Conservation (phyloP, 1,284 basidiomycete genomes). For the Moesziomyces sp. region DNA sequence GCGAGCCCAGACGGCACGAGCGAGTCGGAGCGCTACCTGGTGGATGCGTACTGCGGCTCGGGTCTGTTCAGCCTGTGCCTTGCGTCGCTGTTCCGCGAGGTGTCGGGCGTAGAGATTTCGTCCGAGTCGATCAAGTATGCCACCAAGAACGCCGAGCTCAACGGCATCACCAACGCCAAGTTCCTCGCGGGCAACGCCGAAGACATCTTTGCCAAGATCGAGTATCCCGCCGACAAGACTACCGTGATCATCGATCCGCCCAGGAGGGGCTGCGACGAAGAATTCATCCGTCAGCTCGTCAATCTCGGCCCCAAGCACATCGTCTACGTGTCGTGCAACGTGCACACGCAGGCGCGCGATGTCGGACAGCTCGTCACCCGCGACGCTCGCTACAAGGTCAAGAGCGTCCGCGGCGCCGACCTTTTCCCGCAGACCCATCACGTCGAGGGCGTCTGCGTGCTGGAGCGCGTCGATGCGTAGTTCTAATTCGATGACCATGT, state of each 20-base stretch:
- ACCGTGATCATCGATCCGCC: constrained; percentile 70
- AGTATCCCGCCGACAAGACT: constrained; percentile 77
- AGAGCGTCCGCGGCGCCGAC: constrained; percentile 63
- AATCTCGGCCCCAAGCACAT: constrained; percentile 58
- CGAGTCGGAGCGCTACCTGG: constrained; percentile 42
- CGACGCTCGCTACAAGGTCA: constrained; percentile 57
- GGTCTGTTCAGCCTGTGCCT: constrained; percentile 93
- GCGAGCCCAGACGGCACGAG: not conserved
- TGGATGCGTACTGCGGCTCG: constrained; percentile 71
- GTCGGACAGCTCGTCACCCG: constrained; percentile 58
- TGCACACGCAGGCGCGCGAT: constrained; percentile 71
- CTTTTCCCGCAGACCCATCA: constrained; percentile 67
- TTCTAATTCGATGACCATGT: no score
- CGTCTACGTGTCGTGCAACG: constrained; percentile 78
- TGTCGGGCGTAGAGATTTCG: constrained; percentile 88
- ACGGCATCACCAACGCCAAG: constrained; percentile 70
- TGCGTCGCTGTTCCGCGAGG: constrained; percentile 78
- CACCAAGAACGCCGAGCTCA: constrained; percentile 81
- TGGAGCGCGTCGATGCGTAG: constrained; percentile 34
- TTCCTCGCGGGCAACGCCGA: constrained; percentile 73
- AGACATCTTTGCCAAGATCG: constrained; percentile 71
- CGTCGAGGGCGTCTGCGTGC: constrained; percentile 65
- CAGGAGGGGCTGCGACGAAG: constrained; percentile 55
- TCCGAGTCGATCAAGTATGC: constrained; percentile 82
- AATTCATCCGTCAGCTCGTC: constrained; percentile 64